Conservation (phyloP, 129 eudicot species). For the Solidago caesia region DNA sequence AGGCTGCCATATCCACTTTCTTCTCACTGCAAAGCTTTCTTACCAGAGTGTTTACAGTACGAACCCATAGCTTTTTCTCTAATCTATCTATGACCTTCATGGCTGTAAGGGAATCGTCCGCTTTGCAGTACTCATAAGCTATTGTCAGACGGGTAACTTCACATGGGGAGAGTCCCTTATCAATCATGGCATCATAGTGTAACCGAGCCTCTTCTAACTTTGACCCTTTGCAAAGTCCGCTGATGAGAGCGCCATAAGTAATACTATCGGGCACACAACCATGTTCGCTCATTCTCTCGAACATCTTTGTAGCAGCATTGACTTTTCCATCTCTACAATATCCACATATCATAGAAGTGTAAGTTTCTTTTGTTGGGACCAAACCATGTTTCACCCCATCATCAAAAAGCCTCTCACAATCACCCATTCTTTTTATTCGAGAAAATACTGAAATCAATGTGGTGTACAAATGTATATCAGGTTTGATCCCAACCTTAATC, state of each 20-base stretch:
- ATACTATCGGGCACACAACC: constrained; percentile 85
- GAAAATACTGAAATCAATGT: constrained; percentile 61
- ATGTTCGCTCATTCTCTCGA: constrained; percentile 56
- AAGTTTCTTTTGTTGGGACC: constrained; percentile 73
- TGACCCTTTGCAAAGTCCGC: constrained; percentile 80
- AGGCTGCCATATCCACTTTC: constrained; percentile 68
- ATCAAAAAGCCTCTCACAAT: constrained; percentile 57
- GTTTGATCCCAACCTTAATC: constrained; percentile 54
- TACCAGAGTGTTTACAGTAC: constrained; percentile 62
- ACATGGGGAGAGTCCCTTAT: constrained; percentile 66
- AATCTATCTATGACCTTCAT: constrained; percentile 58
- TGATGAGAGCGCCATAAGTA: constrained; percentile 79
- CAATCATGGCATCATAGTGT: constrained; percentile 68
- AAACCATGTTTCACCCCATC: constrained; percentile 60
- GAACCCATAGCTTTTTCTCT: constrained; percentile 76
- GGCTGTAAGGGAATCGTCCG: constrained; percentile 45
- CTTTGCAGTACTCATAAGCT: constrained; percentile 81
- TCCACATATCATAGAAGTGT: constrained; percentile 87
- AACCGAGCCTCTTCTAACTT: constrained; percentile 59
- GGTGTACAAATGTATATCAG: constrained; percentile 70
- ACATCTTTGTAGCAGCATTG: constrained; percentile 44
- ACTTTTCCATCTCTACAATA: constrained; percentile 56
- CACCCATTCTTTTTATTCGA: constrained; percentile 51
- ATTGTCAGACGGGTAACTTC: constrained; percentile 90
- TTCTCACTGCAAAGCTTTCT: constrained; percentile 84